Conservation (phyloP, 495 filamentous ascomycete genomes). For the Xylaria palmicola region DNA sequence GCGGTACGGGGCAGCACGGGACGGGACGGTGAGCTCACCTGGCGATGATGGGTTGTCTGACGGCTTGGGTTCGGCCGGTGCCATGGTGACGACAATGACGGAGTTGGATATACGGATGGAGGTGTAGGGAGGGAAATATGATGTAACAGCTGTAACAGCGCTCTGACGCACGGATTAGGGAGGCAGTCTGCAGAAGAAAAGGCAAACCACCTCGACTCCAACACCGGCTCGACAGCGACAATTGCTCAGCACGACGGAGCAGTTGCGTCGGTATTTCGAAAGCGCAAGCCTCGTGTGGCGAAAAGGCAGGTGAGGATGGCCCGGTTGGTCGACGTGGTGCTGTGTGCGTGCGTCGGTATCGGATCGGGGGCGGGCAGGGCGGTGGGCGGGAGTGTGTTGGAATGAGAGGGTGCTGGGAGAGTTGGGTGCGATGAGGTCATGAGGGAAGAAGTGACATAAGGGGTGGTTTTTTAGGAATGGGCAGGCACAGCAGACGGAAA, state of each 20-base stretch:
- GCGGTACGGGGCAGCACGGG: background rate
- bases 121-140: conserved; percentile 30
- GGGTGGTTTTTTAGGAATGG: conserved; percentile 38
- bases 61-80: conserved; percentile 31
- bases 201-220: conserved; percentile 29
- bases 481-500: conserved; percentile 37
- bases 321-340: conserved; percentile 3
- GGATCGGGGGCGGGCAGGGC: background rate
- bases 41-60: conserved; percentile 34
- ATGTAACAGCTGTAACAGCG: conserved; percentile 38
- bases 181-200: conserved; percentile 32
- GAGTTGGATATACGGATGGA: conserved; percentile 29
- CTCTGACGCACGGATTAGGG: conserved; percentile 33
- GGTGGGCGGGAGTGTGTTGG: conserved; percentile 19
- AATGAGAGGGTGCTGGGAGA: conserved; percentile 31
- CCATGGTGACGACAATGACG: conserved; percentile 38
- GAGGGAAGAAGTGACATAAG: conserved; percentile 42
- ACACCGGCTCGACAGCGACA: conserved; percentile 19
- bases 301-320: conserved; percentile 8
- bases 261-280: background rate
- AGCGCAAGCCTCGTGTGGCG: conserved; percentile 12
- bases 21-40: conserved; percentile 23
- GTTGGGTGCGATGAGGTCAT: conserved; percentile 38
- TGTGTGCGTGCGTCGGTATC: background rate
- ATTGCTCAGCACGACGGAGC: conserved; percentile 5